Evolutionary conservation across 768 basidiomycete genomes (phyloP).

Genomic region (Hydnomerulius pinastri): DNA sequence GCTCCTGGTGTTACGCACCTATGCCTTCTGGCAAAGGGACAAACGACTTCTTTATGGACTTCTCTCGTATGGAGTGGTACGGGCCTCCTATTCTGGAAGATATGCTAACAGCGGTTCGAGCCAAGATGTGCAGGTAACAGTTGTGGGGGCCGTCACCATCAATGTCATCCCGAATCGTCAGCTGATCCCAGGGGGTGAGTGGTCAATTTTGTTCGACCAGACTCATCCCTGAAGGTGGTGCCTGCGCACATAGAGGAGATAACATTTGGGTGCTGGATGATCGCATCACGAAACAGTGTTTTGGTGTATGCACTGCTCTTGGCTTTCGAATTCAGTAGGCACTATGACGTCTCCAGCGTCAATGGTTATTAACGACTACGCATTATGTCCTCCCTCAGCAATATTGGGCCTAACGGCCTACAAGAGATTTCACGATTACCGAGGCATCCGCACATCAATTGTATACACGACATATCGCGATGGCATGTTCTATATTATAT

Average conservation of each 20-base stretch:
- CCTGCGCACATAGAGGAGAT: not conserved
- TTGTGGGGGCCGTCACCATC: conserved; percentile 6
- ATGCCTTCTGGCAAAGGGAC: conserved; percentile 19
- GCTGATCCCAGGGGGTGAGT: conserved; percentile 8
- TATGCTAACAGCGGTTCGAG: not conserved
- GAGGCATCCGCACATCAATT: not conserved
- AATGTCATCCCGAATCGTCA: not conserved
- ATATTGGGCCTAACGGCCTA: conserved; percentile 1
- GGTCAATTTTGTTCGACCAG: not conserved
- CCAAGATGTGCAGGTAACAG: conserved; percentile 5
- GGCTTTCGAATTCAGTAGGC: conserved; percentile 11
- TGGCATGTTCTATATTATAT: conserved; percentile 1
- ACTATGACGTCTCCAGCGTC: not conserved
- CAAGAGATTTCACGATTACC: conserved; percentile 1
- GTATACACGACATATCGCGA: not conserved
- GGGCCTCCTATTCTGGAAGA: not conserved
- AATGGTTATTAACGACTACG: not conserved
- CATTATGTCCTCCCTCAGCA: conserved; percentile 3
- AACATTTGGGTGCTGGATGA: not conserved
- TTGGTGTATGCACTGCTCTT: conserved; percentile 11
- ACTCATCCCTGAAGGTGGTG: not conserved
- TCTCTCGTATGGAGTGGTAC: conserved; percentile 7
- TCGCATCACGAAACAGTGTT: not conserved
- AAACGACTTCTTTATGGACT: conserved; percentile 15
- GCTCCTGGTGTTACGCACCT: conserved; percentile 19